Conservation (phyloP, 2,329 filamentous ascomycete species). For the Aspergillus sp. region DNA sequence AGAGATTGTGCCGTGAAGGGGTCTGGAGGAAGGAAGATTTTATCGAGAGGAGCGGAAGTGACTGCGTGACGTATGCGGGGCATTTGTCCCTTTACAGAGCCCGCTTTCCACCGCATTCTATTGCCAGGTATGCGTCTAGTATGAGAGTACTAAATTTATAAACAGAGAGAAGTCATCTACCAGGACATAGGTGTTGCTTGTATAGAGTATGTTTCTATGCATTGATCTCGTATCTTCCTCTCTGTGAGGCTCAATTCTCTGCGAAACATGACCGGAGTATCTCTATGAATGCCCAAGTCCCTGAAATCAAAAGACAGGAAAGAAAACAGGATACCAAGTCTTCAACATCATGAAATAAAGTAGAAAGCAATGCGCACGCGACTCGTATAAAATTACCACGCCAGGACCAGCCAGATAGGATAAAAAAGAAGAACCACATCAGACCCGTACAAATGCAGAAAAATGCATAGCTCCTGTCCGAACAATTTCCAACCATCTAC, state of each 20-base stretch:
- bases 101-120: constrained; percentile 11
- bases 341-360: constrained; percentile 15
- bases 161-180: no score
- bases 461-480: constrained; percentile 12
- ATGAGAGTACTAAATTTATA: no score
- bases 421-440: constrained; percentile 20
- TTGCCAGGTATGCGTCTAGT: not conserved
- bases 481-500: constrained; percentile 19
- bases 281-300: constrained; percentile 23
- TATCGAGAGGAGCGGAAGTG: constrained; percentile 16
- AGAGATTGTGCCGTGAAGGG: not conserved
- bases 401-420: constrained; percentile 37
- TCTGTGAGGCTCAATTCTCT: not conserved
- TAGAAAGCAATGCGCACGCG: constrained; percentile 23
- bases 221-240: not conserved
- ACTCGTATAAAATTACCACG: constrained; percentile 22
- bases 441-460: constrained; percentile 18
- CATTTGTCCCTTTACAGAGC: constrained; percentile 11
- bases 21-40: constrained; percentile 8
- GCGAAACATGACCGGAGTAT: constrained; percentile 13
- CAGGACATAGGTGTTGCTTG: no score
- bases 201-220: not conserved
- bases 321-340: constrained; percentile 15
- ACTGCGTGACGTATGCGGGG: constrained; percentile 40
- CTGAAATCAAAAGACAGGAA: constrained; percentile 8